Percentiles rank a stretch among this genome's conserved stretches.
These are phyloP conservation scores for Xylariaceae sp. DNA, from an alignment of 2,329 filamentous ascomycete genomes.

Conservation along the genomic window DNA sequence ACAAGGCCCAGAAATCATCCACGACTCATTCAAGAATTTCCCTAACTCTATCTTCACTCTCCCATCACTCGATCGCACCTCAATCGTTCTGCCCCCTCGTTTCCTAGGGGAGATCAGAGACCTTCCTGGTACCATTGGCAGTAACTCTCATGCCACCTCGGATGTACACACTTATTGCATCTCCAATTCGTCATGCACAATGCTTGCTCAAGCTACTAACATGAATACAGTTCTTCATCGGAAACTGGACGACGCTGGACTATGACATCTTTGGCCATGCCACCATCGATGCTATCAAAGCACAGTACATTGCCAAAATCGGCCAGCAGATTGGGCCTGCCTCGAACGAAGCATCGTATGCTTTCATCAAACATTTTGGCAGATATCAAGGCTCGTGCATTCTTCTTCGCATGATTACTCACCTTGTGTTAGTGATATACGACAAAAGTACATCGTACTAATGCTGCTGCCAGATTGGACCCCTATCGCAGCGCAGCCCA, in stretches of 20 bases:
- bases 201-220: not conserved
- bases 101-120: conserved; percentile 15
- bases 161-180: conserved; percentile 9
- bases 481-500: conserved; percentile 15
- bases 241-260: conserved; percentile 23
- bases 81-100: conserved; percentile 16
- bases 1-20: conserved; percentile 6
- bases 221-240: conserved; percentile 20
- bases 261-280: conserved; percentile 19
- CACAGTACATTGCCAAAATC: conserved; percentile 23
- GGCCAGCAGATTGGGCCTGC: conserved; percentile 20
- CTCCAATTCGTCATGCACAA: not conserved
- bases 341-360: conserved; percentile 8
- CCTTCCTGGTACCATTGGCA: conserved; percentile 14
- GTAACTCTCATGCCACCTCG: conserved; percentile 15
- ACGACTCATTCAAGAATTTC: conserved; percentile 11
- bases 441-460: not conserved
- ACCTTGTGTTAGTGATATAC: too few relatives aligned
- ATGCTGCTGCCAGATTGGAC: conserved; percentile 15
- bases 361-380: conserved; percentile 14
- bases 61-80: conserved; percentile 15
- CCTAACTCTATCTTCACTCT: conserved; percentile 13
- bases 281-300: conserved; percentile 15
- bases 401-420: too few relatives aligned
- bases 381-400: conserved; percentile 17